Percentiles rank a stretch among this genome's conserved stretches.
phyloP scores from a whole-genome alignment of 2,329 filamentous ascomycete genomes.

The Juglanconis juglandina region DNA sequence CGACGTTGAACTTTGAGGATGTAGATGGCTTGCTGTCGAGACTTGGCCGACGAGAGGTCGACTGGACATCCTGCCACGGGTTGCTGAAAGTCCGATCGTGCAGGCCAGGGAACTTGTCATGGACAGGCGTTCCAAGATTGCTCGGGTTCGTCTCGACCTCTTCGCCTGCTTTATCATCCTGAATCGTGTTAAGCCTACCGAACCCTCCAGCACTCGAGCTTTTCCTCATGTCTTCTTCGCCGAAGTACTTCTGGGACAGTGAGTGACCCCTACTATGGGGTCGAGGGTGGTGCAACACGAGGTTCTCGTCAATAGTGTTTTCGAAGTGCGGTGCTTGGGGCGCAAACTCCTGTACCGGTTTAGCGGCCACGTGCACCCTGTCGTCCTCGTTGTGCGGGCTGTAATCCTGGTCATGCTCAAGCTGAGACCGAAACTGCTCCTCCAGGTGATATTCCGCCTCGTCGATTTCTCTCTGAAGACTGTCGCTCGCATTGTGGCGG shows the following conservation, averaged over 20 bases:
- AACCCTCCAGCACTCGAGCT: conserved; percentile 35
- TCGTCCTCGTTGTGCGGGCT: conserved; percentile 56
- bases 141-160: conserved; percentile 74
- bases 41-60: conserved; percentile 43
- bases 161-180: conserved; percentile 51
- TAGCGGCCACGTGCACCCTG: conserved; percentile 25
- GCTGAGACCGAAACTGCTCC: conserved; percentile 72
- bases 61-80: conserved; percentile 56
- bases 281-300: conserved; percentile 66
- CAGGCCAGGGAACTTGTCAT: conserved; percentile 42
- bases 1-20: conserved; percentile 76
- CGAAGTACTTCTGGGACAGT: conserved; percentile 64
- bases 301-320: conserved; percentile 49
- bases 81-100: conserved; percentile 60
- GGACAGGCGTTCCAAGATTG: conserved; percentile 63
- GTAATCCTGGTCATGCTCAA: conserved; percentile 71
- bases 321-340: conserved; percentile 49
- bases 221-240: conserved; percentile 46
- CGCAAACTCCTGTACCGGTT: conserved; percentile 36
- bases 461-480: conserved; percentile 78
- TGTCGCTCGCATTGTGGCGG: conserved; percentile 69
- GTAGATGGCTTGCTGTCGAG: conserved; percentile 68
- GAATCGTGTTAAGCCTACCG: conserved; percentile 36
- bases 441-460: conserved; percentile 83
- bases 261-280: conserved; percentile 73